Percentiles rank a stretch among this genome's conserved stretches.
Evolutionary conservation across 208 protist genomes (phyloP).

Genomic region (Entamoeba histolytica): DNA sequence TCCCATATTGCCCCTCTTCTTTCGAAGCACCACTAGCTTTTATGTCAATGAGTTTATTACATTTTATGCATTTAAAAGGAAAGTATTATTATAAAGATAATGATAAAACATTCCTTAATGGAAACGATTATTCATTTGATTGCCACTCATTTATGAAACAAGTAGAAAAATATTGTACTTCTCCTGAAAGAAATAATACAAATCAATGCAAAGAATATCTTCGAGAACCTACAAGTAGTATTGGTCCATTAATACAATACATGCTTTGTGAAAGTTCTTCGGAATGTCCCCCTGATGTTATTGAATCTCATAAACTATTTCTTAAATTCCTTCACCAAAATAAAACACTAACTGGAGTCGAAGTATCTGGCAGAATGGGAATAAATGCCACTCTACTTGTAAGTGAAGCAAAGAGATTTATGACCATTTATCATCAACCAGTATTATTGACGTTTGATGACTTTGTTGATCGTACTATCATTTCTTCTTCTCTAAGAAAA

Average conservation of each 20-base stretch:
- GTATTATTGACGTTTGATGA: neutral
- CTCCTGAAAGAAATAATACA: no score
- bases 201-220: no score
- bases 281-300: neutral
- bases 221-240: neutral
- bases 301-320: neutral
- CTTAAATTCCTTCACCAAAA: neutral
- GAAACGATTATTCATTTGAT: neutral
- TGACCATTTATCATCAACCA: neutral
- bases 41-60: neutral
- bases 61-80: neutral
- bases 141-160: neutral
- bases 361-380: neutral
- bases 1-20: neutral
- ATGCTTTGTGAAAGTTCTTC: neutral
- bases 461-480: neutral
- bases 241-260: neutral
- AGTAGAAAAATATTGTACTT: no score
- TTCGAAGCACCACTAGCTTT: neutral
- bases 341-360: neutral
- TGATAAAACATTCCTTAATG: neutral
- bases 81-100: neutral
- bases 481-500: neutral
- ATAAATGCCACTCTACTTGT: neutral
- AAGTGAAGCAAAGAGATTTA: neutral